These are phyloP conservation scores for Aspergillus nanangensis DNA, from an alignment of 495 filamentous ascomycete genomes.

Conservation along the genomic window DNA sequence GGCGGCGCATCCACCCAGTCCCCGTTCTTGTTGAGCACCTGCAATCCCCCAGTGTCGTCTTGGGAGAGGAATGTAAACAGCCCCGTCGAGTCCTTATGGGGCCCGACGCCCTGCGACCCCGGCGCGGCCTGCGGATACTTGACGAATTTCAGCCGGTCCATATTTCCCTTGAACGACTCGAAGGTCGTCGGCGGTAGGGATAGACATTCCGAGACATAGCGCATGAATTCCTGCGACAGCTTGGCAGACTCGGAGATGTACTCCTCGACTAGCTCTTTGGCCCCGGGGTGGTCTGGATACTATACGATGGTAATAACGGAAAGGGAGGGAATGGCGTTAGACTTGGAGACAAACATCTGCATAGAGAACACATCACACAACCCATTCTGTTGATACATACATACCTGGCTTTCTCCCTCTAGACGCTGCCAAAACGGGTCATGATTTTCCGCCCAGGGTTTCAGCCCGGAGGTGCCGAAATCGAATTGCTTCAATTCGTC, in stretches of 20 bases:
- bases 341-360: not conserved
- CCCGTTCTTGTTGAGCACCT: conserved; percentile 46
- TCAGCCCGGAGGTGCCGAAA: conserved; percentile 35
- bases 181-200: conserved; percentile 69
- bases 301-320: too few species aligned
- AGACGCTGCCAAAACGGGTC: conserved; percentile 70
- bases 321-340: too few species aligned
- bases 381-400: not conserved
- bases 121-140: conserved; percentile 75
- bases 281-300: conserved; percentile 53
- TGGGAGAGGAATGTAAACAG: conserved; percentile 47
- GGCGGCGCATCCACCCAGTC: conserved; percentile 48
- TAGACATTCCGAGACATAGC: conserved; percentile 79
- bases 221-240: conserved; percentile 70
- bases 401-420: conserved; percentile 34
- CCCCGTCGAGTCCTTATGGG: conserved; percentile 85
- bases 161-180: conserved; percentile 74
- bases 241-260: conserved; percentile 71
- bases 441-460: conserved; percentile 47
- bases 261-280: conserved; percentile 69
- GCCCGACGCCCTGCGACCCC: conserved; percentile 71
- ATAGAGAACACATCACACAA: not conserved
- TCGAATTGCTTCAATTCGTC: conserved; percentile 35
- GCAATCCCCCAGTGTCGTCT: conserved; percentile 51
- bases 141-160: conserved; percentile 91